phyloP scores from a whole-genome alignment of 2,329 filamentous ascomycete genomes.

The Penicillium sp. region DNA sequence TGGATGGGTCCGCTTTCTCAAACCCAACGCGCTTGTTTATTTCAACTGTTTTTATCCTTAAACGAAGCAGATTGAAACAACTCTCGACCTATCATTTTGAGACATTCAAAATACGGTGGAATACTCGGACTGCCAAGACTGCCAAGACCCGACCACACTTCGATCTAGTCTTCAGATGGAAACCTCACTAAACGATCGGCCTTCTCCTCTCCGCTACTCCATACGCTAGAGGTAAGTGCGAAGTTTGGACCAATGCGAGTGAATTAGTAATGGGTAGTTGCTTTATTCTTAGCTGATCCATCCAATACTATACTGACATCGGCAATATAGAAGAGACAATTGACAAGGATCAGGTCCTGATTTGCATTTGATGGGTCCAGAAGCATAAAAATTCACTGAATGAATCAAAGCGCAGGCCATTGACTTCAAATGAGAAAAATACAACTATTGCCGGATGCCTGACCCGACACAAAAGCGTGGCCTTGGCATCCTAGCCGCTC shows the following conservation, averaged over 20 bases:
- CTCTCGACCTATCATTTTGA: conserved; percentile 11
- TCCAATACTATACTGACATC: neutral
- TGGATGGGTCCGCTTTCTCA: conserved; percentile 1
- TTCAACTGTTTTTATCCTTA: neutral
- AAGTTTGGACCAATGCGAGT: neutral
- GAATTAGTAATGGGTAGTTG: neutral
- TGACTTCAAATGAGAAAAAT: neutral
- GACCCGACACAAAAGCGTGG: neutral
- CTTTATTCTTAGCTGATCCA: neutral
- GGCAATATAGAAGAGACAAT: neutral
- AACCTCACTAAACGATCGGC: neutral
- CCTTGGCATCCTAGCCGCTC: neutral
- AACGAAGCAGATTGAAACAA: neutral
- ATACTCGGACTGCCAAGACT: conserved; percentile 10
- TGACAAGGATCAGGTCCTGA: neutral
- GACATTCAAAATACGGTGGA: neutral
- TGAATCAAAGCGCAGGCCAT: neutral
- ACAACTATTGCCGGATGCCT: neutral
- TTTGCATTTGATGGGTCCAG: neutral
- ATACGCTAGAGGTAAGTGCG: neutral
- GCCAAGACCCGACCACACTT: neutral
- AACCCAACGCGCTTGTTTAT: conserved; percentile 2
- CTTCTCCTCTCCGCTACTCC: neutral
- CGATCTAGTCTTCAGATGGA: neutral
- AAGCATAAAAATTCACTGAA: neutral